Conservation (phyloP, 2,329 filamentous ascomycete genomes). For the Corynespora cassiicola region DNA sequence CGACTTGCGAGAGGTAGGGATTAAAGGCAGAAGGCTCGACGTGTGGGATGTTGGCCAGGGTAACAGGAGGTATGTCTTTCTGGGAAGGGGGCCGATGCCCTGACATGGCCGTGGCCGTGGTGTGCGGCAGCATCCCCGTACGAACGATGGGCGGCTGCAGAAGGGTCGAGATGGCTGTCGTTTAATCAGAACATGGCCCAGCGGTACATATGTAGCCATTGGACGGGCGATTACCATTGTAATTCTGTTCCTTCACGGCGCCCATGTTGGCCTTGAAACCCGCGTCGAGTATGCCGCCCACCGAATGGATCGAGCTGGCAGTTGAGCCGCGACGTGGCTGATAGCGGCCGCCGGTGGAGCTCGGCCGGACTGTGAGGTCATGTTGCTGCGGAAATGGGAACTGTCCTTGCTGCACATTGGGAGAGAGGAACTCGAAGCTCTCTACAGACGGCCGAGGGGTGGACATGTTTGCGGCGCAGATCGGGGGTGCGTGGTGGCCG, state of each 20-base stretch:
- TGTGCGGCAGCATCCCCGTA: slow-evolving; percentile 83
- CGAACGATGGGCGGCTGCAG: slow-evolving; percentile 88
- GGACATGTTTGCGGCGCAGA: slow-evolving; percentile 44
- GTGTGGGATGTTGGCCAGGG: slow-evolving; percentile 84
- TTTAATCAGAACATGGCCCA: slow-evolving; percentile 17
- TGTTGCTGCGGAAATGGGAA: slow-evolving; percentile 67
- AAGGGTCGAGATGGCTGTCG: slow-evolving; percentile 85
- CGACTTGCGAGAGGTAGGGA: slow-evolving; percentile 15
- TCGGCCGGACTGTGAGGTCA: slow-evolving; percentile 57
- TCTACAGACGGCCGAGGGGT: slow-evolving; percentile 56
- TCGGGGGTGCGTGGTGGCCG: slow-evolving; percentile 33
- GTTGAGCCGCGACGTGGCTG: slow-evolving; percentile 76
- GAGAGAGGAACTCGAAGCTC: slow-evolving; percentile 55
- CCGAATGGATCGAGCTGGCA: slow-evolving; percentile 85
- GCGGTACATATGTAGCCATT: not conserved
- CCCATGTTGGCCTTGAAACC: slow-evolving; percentile 64
- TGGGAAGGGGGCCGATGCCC: slow-evolving; percentile 83
- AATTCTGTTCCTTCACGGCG: slow-evolving; percentile 74
- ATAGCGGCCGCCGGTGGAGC: slow-evolving; percentile 55
- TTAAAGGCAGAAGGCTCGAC: slow-evolving; percentile 65
- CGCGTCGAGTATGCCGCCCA: slow-evolving; percentile 82
- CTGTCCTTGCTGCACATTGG: slow-evolving; percentile 48
- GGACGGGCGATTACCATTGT: slow-evolving; percentile 75
- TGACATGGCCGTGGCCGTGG: slow-evolving; percentile 70
- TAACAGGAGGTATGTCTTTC: slow-evolving; percentile 90